Percentiles rank a stretch among this genome's conserved stretches.
Evolutionary conservation across 208 protist species (phyloP).

Genomic region (Acanthamoeba triangularis): DNA sequence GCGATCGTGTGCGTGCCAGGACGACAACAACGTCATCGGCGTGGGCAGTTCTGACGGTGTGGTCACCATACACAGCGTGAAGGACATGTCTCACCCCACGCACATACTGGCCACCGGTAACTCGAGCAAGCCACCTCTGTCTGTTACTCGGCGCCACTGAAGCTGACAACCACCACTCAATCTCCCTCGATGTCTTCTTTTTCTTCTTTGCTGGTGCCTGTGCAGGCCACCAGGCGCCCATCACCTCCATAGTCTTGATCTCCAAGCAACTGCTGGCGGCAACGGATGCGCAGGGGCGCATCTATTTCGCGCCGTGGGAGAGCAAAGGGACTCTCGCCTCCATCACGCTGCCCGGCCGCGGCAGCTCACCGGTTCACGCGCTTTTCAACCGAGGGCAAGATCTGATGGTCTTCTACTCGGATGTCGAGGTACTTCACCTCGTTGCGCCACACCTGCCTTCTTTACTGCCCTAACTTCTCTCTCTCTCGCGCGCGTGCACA

Average conservation of each 20-base stretch:
- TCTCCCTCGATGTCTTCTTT: neutral
- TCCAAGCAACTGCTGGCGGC: neutral
- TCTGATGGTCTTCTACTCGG: neutral
- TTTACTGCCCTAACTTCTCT: neutral
- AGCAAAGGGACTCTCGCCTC: neutral
- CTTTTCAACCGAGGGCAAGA: neutral
- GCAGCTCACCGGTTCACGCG: neutral
- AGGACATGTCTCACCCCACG: neutral
- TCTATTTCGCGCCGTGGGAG: neutral
- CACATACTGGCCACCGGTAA: neutral
- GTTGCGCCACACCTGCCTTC: neutral
- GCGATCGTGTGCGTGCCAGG: too few relatives aligned
- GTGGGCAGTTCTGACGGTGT: neutral
- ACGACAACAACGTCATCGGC: constrained; percentile 4
- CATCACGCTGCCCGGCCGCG: neutral
- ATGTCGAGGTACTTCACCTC: neutral
- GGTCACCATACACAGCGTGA: neutral
- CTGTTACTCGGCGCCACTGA: neutral
- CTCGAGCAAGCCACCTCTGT: neutral
- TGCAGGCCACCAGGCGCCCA: neutral
- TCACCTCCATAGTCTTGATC: neutral
- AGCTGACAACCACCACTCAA: neutral
- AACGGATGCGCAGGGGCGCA: neutral
- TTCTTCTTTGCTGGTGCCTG: neutral
- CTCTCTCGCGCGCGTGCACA: too few relatives aligned